A percentile compares a stretch with the other conserved stretches of the same genome.
Conservation (phyloP, 2,329 filamentous ascomycete species). For the Penicillium sp. region DNA sequence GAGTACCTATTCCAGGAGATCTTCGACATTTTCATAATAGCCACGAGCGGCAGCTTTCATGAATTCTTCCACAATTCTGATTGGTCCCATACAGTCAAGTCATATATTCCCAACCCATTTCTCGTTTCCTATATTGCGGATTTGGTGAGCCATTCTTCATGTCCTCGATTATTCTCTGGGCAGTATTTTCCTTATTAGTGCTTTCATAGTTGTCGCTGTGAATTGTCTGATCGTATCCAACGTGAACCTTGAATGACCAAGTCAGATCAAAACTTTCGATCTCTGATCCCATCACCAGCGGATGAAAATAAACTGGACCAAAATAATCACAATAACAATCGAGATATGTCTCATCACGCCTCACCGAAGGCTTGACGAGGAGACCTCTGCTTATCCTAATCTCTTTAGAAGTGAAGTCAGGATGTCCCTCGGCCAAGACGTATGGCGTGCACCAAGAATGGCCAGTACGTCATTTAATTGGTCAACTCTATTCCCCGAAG, state of each 20-base stretch:
- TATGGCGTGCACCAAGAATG: slow-evolving; percentile 20
- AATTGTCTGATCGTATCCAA: neutral
- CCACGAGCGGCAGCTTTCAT: neutral
- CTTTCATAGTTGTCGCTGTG: neutral
- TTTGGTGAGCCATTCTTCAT: neutral
- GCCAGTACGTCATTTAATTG: slow-evolving; percentile 20
- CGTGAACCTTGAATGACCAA: neutral
- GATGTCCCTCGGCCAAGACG: slow-evolving; percentile 24
- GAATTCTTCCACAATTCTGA: neutral
- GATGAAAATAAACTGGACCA: neutral
- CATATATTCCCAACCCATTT: neutral
- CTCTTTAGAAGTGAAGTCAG: neutral
- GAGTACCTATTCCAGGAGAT: neutral
- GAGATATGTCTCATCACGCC: neutral
- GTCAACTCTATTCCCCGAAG: neutral
- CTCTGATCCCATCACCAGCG: neutral
- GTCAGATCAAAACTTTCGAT: neutral
- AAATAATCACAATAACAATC: neutral
- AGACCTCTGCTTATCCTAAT: neutral
- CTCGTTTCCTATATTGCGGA: neutral
- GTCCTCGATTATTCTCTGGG: neutral
- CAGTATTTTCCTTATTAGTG: neutral
- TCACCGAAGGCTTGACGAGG: neutral
- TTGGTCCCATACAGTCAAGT: neutral
- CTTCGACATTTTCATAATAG: neutral